These are phyloP conservation scores for Craspedostauros australis DNA, from an alignment of 108 stramenopile species.

Conservation along the genomic window DNA sequence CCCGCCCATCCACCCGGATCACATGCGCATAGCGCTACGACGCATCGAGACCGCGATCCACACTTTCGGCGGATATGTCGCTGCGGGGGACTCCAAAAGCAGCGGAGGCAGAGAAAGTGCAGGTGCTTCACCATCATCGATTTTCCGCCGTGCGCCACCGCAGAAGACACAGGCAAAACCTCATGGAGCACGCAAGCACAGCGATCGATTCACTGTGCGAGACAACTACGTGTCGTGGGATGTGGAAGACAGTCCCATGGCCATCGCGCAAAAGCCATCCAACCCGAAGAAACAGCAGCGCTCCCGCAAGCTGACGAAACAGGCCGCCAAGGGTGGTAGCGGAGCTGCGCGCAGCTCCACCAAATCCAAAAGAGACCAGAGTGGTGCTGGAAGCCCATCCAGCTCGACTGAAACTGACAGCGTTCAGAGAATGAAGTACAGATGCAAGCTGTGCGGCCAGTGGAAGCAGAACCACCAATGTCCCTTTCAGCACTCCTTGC, in stretches of 20 bases:
- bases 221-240: constrained; percentile 68
- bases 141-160: constrained; percentile 14
- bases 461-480: constrained; percentile 81
- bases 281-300: neutral
- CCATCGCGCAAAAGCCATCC: neutral
- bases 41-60: constrained; percentile 59
- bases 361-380: neutral
- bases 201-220: constrained; percentile 40
- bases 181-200: constrained; percentile 16
- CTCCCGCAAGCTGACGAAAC: neutral
- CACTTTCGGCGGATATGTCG: constrained; percentile 64
- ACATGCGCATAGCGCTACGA: constrained; percentile 40
- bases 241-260: constrained; percentile 40
- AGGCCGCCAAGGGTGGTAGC: neutral
- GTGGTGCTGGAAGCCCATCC: neutral
- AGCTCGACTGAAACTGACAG: neutral
- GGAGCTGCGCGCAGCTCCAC: neutral
- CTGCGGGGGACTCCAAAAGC: neutral
- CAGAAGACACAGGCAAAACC: neutral
- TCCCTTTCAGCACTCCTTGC: constrained; percentile 51
- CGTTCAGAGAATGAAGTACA: constrained; percentile 31
- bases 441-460: constrained; percentile 80
- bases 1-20: too few relatives aligned
- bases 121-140: too few relatives aligned
- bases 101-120: too few relatives aligned